phyloP scores from a whole-genome alignment of 805 yeast species.

The Spathaspora arborariae region DNA sequence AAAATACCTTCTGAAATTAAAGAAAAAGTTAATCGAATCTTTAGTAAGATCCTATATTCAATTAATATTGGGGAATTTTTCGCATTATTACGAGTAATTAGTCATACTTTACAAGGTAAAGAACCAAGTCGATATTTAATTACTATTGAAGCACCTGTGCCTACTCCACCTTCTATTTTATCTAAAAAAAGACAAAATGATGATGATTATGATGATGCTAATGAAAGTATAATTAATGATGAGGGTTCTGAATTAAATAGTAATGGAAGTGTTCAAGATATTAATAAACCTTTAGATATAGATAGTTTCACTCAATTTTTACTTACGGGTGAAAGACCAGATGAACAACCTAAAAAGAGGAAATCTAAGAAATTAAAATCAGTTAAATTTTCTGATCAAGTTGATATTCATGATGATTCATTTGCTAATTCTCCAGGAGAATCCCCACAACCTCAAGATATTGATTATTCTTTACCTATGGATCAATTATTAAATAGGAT shows the following conservation, averaged over 20 bases:
- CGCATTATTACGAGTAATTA: conserved; percentile 74
- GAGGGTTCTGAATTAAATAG: background rate
- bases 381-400: conserved; percentile 71
- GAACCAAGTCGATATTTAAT: conserved; percentile 55
- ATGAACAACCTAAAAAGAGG: conserved; percentile 33
- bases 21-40: conserved; percentile 48
- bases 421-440: conserved; percentile 16
- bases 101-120: conserved; percentile 60
- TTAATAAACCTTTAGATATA: conserved; percentile 55
- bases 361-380: conserved; percentile 48
- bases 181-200: conserved; percentile 54
- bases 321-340: conserved; percentile 75
- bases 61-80: conserved; percentile 89
- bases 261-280: conserved; percentile 3
- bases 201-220: conserved; percentile 25
- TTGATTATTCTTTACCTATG: conserved; percentile 73
- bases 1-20: conserved; percentile 51
- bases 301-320: conserved; percentile 83
- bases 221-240: background rate
- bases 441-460: conserved; percentile 20
- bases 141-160: conserved; percentile 57
- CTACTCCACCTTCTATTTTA: conserved; percentile 76
- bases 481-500: conserved; percentile 58
- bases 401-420: conserved; percentile 35
- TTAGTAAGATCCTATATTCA: conserved; percentile 48